Evolutionary conservation across 2,329 filamentous ascomycete genomes (phyloP).

Genomic region (Talaromyces albobiverticillius): DNA sequence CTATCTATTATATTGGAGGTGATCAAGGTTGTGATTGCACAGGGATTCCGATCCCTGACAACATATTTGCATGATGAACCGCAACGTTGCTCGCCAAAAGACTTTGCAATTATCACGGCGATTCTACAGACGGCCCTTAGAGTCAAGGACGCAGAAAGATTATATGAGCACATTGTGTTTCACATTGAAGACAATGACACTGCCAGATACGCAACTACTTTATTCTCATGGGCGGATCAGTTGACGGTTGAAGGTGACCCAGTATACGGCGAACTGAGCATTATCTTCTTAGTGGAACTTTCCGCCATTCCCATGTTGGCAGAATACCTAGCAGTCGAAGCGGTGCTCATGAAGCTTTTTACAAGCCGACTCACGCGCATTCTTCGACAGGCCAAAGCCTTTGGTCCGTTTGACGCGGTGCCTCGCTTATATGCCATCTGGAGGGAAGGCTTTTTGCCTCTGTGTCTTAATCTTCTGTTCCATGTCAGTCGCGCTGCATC

Average conservation of each 20-base stretch:
- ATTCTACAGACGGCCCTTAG: constrained; percentile 81
- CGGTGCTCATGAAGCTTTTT: constrained; percentile 73
- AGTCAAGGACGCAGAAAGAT: constrained; percentile 71
- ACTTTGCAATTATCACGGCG: constrained; percentile 82
- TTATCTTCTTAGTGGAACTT: constrained; percentile 83
- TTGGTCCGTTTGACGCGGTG: constrained; percentile 75
- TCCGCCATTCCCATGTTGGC: constrained; percentile 78
- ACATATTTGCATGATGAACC: constrained; percentile 76
- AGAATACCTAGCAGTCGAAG: constrained; percentile 86
- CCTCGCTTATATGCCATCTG: constrained; percentile 83
- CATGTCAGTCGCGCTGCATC: constrained; percentile 76
- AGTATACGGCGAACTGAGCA: constrained; percentile 86
- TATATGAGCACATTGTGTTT: constrained; percentile 67
- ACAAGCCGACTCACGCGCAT: constrained; percentile 75
- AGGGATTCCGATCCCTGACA: constrained; percentile 78
- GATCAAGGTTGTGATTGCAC: constrained; percentile 72
- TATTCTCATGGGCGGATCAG: constrained; percentile 92
- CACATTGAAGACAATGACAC: constrained; percentile 66
- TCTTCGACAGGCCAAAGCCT: constrained; percentile 65
- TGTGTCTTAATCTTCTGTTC: constrained; percentile 83
- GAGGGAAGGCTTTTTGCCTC: constrained; percentile 80
- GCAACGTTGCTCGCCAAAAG: constrained; percentile 64
- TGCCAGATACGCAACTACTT: constrained; percentile 74
- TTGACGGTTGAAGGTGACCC: constrained; percentile 76
- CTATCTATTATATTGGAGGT: constrained; percentile 71